phyloP scores from a whole-genome alignment of 345 rosid genomes.

The Populus ilicifolia region DNA sequence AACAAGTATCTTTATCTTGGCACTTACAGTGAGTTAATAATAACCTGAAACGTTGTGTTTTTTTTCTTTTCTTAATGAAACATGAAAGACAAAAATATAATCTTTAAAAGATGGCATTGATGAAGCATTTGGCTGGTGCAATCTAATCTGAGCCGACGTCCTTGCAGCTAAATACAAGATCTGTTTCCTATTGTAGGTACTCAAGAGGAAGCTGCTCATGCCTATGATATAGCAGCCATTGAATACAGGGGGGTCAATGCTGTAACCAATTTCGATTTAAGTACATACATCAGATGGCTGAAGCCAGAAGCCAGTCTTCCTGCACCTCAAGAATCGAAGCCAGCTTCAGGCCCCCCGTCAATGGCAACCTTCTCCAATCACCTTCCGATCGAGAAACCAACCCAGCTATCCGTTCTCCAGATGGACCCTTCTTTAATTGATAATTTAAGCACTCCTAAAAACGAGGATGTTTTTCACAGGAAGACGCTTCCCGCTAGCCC shows the following conservation, averaged over 20 bases:
- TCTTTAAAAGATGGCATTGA: no score
- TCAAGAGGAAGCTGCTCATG: slow-evolving; percentile 37
- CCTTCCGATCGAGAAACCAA: slow-evolving; percentile 9
- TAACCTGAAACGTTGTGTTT: no score
- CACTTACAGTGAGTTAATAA: slow-evolving; percentile 49
- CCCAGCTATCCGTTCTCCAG: slow-evolving; percentile 11
- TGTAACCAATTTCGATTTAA: slow-evolving; percentile 16
- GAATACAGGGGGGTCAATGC: slow-evolving; percentile 20
- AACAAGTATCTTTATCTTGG: slow-evolving; percentile 72
- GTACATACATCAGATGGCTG: slow-evolving; percentile 21
- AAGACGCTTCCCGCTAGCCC: slow-evolving; percentile 9
- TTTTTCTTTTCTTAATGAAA: no score
- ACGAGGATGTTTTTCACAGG: background rate
- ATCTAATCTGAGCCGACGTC: no score
- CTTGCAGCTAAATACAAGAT: no score
- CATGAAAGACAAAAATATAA: no score
- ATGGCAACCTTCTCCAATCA: background rate
- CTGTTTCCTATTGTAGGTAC: slow-evolving; percentile 25
- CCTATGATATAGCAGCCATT: slow-evolving; percentile 18
- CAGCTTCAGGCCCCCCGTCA: slow-evolving; percentile 6
- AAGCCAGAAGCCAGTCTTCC: slow-evolving; percentile 26
- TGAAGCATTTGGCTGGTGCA: no score
- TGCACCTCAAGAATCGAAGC: slow-evolving; percentile 16
- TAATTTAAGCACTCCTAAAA: slow-evolving; percentile 2
- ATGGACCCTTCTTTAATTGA: slow-evolving; percentile 9